phyloP scores from a whole-genome alignment of 495 filamentous ascomycete species.

The Penicilliopsis zonata region DNA sequence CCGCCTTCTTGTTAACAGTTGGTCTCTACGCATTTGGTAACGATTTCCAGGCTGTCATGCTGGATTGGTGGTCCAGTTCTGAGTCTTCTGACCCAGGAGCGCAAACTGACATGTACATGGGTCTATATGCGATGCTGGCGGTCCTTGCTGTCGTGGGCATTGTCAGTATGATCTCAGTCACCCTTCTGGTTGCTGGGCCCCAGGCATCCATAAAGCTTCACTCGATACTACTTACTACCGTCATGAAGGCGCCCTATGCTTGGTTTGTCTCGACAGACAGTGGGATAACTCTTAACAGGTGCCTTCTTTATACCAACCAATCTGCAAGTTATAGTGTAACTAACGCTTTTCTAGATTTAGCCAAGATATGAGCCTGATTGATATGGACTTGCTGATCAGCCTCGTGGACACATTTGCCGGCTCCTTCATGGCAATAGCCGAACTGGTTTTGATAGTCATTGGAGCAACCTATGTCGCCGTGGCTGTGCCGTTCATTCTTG shows the following conservation, averaged over 20 bases:
- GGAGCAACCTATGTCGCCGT: slow-evolving; percentile 38
- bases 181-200: too few relatives aligned
- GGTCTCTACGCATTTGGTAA: too few relatives aligned
- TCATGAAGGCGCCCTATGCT: too few relatives aligned
- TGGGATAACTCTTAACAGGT: too few relatives aligned
- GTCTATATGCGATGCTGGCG: slow-evolving; percentile 43
- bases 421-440: slow-evolving; percentile 35
- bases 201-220: too few relatives aligned
- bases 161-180: too few relatives aligned
- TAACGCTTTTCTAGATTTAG: slow-evolving; percentile 44
- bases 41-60: too few relatives aligned
- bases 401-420: too few relatives aligned
- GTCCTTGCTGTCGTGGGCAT: slow-evolving; percentile 29
- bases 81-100: slow-evolving; percentile 28
- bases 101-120: slow-evolving; percentile 37
- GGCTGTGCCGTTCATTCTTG: slow-evolving; percentile 34
- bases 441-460: slow-evolving; percentile 38
- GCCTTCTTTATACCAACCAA: too few relatives aligned
- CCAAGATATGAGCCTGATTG: slow-evolving; percentile 48
- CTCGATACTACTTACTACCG: too few relatives aligned
- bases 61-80: slow-evolving; percentile 40
- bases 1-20: too few relatives aligned
- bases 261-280: too few relatives aligned
- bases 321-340: slow-evolving; percentile 20
- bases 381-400: slow-evolving; percentile 45